Conservation (phyloP, 805 yeast genomes). For the Candida montana region DNA sequence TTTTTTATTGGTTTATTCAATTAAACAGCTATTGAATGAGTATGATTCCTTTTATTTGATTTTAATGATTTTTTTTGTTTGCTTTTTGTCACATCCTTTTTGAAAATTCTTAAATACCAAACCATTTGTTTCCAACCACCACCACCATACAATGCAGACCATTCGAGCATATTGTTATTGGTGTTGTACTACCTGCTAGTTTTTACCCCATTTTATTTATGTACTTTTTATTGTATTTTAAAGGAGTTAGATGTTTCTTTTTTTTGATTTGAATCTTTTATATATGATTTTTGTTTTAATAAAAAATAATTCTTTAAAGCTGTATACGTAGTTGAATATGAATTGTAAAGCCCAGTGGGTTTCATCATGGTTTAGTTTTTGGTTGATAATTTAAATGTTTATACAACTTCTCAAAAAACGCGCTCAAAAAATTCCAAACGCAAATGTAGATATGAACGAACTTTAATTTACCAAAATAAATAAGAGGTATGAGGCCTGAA, state of each 20-base stretch:
- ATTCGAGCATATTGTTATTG: neutral
- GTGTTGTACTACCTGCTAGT: neutral
- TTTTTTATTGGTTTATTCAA: neutral
- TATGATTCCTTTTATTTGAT: neutral
- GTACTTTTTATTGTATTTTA: neutral
- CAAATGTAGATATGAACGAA: no score
- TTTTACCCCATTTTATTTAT: neutral
- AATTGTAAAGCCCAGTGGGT: no score
- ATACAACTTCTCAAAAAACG: no score
- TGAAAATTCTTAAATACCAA: neutral
- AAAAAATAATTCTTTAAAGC: neutral
- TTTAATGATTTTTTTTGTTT: no score
- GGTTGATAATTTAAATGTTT: no score
- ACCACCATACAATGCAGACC: no score
- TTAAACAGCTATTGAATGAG: neutral
- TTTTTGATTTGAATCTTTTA: neutral
- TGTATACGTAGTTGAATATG: no score
- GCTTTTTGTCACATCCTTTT: neutral
- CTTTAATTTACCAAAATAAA: no score
- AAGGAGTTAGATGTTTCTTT: constrained; percentile 3
- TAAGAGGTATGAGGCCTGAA: no score
- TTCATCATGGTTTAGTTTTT: no score
- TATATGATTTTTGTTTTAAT: neutral
- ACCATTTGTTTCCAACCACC: neutral
- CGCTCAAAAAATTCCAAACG: no score